A percentile compares a stretch with the other conserved stretches of the same genome.
Evolutionary conservation across 805 yeast species (phyloP).

Genomic region (Zygotorulaspora chibaensis): DNA sequence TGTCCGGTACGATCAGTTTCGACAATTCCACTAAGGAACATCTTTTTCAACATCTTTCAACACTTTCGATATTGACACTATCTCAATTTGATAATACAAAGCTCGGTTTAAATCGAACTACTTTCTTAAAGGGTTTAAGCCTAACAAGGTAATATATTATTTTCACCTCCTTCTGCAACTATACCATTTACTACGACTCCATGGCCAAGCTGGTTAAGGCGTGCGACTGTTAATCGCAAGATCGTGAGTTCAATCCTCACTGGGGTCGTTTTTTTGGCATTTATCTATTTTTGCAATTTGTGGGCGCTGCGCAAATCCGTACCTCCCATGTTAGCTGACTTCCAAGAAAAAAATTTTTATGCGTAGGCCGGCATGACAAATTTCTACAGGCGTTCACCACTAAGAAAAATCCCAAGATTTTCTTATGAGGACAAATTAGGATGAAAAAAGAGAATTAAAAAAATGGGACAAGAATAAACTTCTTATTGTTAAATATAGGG

Average conservation of each 20-base stretch:
- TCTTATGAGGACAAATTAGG: not conserved
- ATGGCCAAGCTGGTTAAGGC: slow-evolving; percentile 55
- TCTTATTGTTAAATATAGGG: too few relatives aligned
- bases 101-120: too few relatives aligned
- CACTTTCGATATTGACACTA: too few relatives aligned
- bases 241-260: slow-evolving; percentile 55
- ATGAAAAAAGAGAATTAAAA: not conserved
- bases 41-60: too few relatives aligned
- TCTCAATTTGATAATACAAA: too few relatives aligned
- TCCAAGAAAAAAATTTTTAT: not conserved
- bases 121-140: too few relatives aligned
- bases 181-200: slow-evolving; percentile 35
- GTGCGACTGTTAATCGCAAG: slow-evolving; percentile 58
- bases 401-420: not conserved
- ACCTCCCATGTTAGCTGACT: too few relatives aligned
- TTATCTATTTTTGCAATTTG: not conserved
- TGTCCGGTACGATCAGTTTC: too few relatives aligned
- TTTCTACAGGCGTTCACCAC: not conserved
- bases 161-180: too few relatives aligned
- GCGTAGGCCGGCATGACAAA: not conserved
- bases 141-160: too few relatives aligned
- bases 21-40: too few relatives aligned
- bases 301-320: too few relatives aligned
- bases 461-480: not conserved
- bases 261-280: slow-evolving; percentile 38